Evolutionary conservation across 208 protist species (phyloP).

Genomic region (Wallacemonas sp.): DNA sequence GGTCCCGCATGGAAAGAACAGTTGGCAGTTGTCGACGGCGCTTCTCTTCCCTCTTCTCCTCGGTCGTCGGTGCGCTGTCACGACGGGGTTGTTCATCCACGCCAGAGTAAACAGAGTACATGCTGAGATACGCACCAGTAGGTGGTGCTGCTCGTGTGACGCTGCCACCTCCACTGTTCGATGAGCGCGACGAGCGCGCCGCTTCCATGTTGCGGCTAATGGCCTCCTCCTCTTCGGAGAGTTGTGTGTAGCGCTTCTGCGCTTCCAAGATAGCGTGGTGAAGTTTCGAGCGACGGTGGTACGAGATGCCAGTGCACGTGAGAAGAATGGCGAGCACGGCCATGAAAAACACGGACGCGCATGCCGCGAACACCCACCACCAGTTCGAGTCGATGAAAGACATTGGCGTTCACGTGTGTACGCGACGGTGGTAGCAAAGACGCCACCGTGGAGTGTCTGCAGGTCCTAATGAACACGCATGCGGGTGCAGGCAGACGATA

Average conservation of each 20-base stretch:
- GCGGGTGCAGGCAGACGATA: too few relatives aligned
- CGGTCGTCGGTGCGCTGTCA: neutral
- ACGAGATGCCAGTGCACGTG: neutral
- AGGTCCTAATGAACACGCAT: too few relatives aligned
- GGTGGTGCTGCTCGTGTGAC: too few relatives aligned
- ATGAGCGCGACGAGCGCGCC: neutral
- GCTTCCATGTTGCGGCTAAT: neutral
- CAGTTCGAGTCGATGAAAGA: neutral
- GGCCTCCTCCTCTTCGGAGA: neutral
- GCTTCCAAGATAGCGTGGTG: neutral
- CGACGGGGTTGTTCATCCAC: neutral
- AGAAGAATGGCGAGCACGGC: neutral
- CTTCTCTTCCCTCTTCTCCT: neutral
- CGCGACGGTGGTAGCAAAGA: too few relatives aligned
- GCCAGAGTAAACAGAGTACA: neutral
- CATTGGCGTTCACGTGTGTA: too few relatives aligned
- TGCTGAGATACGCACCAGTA: slow-evolving; percentile 1
- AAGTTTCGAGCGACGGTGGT: neutral
- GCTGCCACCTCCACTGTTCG: neutral
- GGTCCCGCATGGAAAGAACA: slow-evolving; percentile 2
- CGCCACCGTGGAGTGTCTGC: too few relatives aligned
- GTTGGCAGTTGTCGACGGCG: neutral
- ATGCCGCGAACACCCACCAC: slow-evolving; percentile 7
- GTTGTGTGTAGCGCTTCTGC: neutral
- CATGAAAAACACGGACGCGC: neutral